Base-by-base conservation (phyloP, 129 eudicot species). In the Artemisia tridentata region DNA sequence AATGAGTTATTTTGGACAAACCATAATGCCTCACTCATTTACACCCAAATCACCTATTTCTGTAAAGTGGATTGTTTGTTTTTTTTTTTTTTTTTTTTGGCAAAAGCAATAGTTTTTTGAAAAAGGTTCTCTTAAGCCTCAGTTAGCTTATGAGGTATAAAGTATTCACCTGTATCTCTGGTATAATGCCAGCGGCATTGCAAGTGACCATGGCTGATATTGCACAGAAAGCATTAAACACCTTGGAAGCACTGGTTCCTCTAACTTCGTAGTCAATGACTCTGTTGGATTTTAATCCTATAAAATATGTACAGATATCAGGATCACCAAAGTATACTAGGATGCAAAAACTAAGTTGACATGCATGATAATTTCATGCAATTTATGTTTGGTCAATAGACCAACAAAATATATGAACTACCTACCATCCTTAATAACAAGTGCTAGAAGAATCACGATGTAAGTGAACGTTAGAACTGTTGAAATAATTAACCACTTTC, bases 131-230 rank as follows among this genome's bases (percentile, higher is more conserved):
- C 34, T 29, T 29, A 29, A 29, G 34, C 34, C 0, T 29, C 34
- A 3, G 34, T 53, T 6, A 16, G 20, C 20, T 54, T 17, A 20
- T 25, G 6, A 23, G 17, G 0, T 12, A 27, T 12, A 27, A 0
- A 58, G n/a, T 63, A 3, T 38, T 61, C 57, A 85, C 89, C 89
- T 85, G 91, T 41, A 86, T 86, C 68, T 86, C 91, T 15, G 74
- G 85, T 80, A 86, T 74, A 65, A 86, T 79, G 41, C 91, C 91
- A 17, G 87, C 82, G 8, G 82, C 27, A 74, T 82, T 86, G 80
- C 85, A 73, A 41, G 80, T 69, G 13, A 80, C 62, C 66, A 86
- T 82, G 69, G 91, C 87, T 55, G 91, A 80, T 59, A 86, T 71
- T 25, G 91, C 91, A 19, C 87, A 85, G 17, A 86, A 77, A 31